A percentile compares a stretch with the other conserved stretches of the same genome.
Evolutionary conservation across 495 filamentous ascomycete genomes (phyloP).

Genomic region (Lophiostoma macrostomum): DNA sequence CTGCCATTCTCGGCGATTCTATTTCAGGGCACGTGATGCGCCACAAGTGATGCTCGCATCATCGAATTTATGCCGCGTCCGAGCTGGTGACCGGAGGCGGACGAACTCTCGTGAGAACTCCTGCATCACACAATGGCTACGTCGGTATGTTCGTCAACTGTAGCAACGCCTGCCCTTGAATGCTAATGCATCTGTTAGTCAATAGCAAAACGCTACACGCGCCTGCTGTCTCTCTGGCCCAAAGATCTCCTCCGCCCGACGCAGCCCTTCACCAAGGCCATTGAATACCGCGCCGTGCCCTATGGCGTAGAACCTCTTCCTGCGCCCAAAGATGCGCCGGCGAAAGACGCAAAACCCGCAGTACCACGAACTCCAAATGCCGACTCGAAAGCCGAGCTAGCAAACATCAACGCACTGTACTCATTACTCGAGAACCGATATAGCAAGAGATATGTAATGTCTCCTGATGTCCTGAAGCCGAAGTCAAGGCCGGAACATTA

Average conservation of each 20-base stretch:
- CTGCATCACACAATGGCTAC: neutral
- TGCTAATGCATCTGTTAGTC: slow-evolving; percentile 1
- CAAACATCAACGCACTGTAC: slow-evolving; percentile 70
- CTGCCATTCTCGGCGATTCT: too few species aligned
- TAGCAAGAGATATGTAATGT: slow-evolving; percentile 65
- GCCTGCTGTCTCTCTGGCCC: slow-evolving; percentile 75
- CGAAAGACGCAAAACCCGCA: slow-evolving; percentile 15
- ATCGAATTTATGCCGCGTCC: too few species aligned
- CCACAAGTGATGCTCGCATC: slow-evolving; percentile 6
- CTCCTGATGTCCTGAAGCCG: slow-evolving; percentile 60
- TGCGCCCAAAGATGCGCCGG: neutral
- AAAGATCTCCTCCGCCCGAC: slow-evolving; percentile 72
- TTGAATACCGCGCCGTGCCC: slow-evolving; percentile 57
- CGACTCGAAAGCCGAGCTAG: slow-evolving; percentile 45
- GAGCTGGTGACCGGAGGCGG: too few species aligned
- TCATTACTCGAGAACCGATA: slow-evolving; percentile 74
- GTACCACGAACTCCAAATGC: slow-evolving; percentile 24
- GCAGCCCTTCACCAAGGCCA: slow-evolving; percentile 67
- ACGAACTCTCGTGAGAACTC: neutral
- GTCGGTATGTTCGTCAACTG: too few species aligned
- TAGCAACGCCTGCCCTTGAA: slow-evolving; percentile 20
- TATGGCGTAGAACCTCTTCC: slow-evolving; percentile 12
- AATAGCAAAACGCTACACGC: slow-evolving; percentile 55
- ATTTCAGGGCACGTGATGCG: slow-evolving; percentile 19
- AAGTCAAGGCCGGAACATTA: slow-evolving; percentile 76